Evolutionary conservation across 192 early-diverging fungal species (phyloP).

Genomic region (Chytriomyces confervae): DNA sequence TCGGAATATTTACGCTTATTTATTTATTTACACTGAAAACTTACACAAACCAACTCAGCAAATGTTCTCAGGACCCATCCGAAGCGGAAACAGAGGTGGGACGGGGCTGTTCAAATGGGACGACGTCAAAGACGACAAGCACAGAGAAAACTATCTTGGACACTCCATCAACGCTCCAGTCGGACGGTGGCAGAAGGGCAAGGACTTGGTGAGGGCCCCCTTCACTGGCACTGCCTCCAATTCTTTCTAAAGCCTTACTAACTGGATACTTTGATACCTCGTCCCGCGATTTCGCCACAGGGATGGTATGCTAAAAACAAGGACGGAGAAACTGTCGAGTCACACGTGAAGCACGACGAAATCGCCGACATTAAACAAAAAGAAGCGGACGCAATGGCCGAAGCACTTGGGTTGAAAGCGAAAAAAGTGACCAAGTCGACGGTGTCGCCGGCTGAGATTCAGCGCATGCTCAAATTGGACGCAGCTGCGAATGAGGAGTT

Average conservation of each 20-base stretch:
- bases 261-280: slow-evolving; percentile 4
- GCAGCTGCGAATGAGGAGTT: slow-evolving; percentile 22
- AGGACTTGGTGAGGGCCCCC: slow-evolving; percentile 12
- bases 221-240: not conserved
- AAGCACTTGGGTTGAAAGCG: slow-evolving; percentile 42
- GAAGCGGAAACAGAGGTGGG: slow-evolving; percentile 46
- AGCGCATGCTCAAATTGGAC: slow-evolving; percentile 42
- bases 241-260: not conserved
- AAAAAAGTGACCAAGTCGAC: slow-evolving; percentile 2
- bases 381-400: slow-evolving; percentile 53
- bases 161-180: slow-evolving; percentile 81
- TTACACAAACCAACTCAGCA: not conserved
- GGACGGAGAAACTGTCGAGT: slow-evolving; percentile 36
- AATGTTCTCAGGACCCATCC: slow-evolving; percentile 34
- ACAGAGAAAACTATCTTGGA: slow-evolving; percentile 85
- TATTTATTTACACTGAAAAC: not conserved
- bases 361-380: slow-evolving; percentile 36
- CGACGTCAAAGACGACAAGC: slow-evolving; percentile 56
- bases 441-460: slow-evolving; percentile 41
- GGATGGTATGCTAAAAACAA: slow-evolving; percentile 76
- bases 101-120: slow-evolving; percentile 57
- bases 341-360: slow-evolving; percentile 38
- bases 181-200: slow-evolving; percentile 77
- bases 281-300: slow-evolving; percentile 28
- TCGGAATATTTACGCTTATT: not conserved